Conservation (phyloP, 257 asterid species). For the Scutellaria baicalensis region DNA sequence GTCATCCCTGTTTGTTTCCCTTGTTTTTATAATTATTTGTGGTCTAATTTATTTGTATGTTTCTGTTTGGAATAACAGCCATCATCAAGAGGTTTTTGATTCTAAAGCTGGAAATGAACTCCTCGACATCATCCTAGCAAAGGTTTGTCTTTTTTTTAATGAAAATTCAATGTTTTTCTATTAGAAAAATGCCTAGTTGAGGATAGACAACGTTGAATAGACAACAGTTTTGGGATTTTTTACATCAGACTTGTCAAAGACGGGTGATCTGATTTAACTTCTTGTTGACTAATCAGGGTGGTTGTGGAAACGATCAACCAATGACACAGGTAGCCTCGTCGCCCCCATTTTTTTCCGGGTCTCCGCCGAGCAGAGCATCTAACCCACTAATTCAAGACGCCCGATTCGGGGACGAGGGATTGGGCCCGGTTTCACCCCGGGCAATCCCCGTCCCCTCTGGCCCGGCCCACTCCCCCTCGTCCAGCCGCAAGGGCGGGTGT, state of each 20-base stretch:
- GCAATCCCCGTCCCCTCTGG: constrained; percentile 55
- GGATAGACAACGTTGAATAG: too few species aligned
- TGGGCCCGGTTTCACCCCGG: constrained; percentile 53
- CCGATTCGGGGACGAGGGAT: constrained; percentile 61
- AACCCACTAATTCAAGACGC: constrained; percentile 97
- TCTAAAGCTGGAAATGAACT: constrained; percentile 82
- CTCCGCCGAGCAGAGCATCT: constrained; percentile 99
- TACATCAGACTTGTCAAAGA: too few species aligned
- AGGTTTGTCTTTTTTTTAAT: constrained; percentile 30
- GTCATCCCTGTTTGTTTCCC: not conserved
- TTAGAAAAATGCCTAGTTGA: too few species aligned
- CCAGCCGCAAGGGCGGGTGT: constrained; percentile 63
- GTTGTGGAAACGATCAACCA: constrained; percentile 48
- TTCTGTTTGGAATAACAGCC: constrained; percentile 28
- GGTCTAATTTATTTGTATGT: not conserved
- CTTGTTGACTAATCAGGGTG: constrained; percentile 42
- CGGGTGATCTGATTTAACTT: not conserved
- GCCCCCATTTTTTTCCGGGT: constrained; percentile 99
- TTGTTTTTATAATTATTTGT: not conserved
- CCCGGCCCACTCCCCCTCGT: constrained; percentile 48
- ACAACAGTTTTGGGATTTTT: too few species aligned
- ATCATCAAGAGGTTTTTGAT: constrained; percentile 71
- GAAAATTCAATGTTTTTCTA: too few species aligned
- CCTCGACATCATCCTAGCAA: constrained; percentile 67
- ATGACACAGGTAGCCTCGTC: constrained; percentile 67